phyloP scores from a whole-genome alignment of 2,329 filamentous ascomycete genomes.

The Alternaria triticimaculans region DNA sequence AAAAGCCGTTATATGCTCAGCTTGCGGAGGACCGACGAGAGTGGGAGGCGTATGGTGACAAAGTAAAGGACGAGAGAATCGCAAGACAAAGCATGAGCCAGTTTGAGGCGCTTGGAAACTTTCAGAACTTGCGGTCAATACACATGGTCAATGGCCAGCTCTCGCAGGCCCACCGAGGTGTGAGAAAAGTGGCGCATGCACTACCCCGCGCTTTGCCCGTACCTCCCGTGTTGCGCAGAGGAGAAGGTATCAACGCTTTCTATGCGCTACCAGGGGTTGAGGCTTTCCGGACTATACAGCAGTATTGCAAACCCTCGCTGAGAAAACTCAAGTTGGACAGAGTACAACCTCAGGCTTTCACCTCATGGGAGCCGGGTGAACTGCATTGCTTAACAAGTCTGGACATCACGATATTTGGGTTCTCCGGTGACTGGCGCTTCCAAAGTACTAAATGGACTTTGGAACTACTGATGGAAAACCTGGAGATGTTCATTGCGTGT shows the following conservation, averaged over 20 bases:
- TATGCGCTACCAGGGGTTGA: background rate
- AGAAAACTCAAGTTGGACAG: conserved; percentile 6
- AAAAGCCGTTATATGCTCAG: background rate
- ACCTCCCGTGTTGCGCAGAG: background rate
- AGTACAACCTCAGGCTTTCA: background rate
- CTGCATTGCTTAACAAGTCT: conserved; percentile 2
- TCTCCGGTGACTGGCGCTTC: background rate
- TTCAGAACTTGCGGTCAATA: conserved; percentile 4
- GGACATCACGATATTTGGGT: background rate
- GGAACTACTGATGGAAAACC: background rate
- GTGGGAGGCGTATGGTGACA: conserved; percentile 12
- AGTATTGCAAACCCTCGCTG: background rate
- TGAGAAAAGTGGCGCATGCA: background rate
- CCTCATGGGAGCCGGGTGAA: background rate
- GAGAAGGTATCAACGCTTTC: background rate
- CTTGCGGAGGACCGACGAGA: conserved; percentile 4
- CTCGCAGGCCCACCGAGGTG: background rate
- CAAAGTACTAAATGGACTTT: background rate
- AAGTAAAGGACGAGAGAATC: conserved; percentile 10
- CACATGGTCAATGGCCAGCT: conserved; percentile 6
- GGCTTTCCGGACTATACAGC: background rate
- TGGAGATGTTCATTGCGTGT: background rate
- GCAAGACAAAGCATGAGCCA: background rate
- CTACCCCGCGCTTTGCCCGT: background rate
- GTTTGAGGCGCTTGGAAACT: background rate